A percentile compares a stretch with the other conserved stretches of the same genome.
These are phyloP conservation scores for Spergularia marina DNA, from an alignment of 148 eudicot genomes.

Conservation along the genomic window DNA sequence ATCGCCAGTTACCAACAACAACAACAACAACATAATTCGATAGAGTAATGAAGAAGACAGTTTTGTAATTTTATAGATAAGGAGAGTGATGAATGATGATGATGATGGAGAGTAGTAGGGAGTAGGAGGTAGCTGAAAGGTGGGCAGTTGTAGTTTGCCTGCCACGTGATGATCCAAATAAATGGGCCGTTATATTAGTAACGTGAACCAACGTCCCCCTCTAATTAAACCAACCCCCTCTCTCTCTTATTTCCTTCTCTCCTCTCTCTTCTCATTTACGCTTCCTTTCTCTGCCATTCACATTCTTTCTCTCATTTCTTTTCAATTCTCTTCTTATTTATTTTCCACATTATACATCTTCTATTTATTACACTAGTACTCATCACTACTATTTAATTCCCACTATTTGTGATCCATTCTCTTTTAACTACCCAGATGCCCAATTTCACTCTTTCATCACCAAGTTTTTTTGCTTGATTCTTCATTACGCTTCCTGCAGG, in stretches of 20 bases:
- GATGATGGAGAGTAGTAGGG: too few species aligned
- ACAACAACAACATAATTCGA: too few species aligned
- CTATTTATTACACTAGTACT: neutral
- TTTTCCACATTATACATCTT: neutral
- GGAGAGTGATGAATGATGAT: too few species aligned
- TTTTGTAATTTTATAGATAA: too few species aligned
- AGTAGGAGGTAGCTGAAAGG: slow-evolving; percentile 28
- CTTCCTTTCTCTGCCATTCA: neutral
- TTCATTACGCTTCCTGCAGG: neutral
- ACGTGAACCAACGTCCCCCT: slow-evolving; percentile 17
- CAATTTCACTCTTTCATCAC: neutral
- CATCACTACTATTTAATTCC: neutral
- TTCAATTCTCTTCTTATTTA: neutral
- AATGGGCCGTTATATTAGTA: slow-evolving; percentile 19
- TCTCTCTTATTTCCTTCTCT: neutral
- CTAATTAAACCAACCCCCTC: slow-evolving; percentile 27
- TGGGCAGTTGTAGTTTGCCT: slow-evolving; percentile 18
- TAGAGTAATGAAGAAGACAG: too few species aligned
- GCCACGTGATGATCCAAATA: slow-evolving; percentile 21
- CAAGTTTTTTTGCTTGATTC: neutral
- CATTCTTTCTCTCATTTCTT: neutral
- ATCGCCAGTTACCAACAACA: too few species aligned
- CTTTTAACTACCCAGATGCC: slow-evolving; percentile 12
- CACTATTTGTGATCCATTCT: neutral
- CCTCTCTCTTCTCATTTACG: neutral